These are phyloP conservation scores for Scorias spongiosa DNA, from an alignment of 2,329 filamentous ascomycete genomes.

Conservation along the genomic window DNA sequence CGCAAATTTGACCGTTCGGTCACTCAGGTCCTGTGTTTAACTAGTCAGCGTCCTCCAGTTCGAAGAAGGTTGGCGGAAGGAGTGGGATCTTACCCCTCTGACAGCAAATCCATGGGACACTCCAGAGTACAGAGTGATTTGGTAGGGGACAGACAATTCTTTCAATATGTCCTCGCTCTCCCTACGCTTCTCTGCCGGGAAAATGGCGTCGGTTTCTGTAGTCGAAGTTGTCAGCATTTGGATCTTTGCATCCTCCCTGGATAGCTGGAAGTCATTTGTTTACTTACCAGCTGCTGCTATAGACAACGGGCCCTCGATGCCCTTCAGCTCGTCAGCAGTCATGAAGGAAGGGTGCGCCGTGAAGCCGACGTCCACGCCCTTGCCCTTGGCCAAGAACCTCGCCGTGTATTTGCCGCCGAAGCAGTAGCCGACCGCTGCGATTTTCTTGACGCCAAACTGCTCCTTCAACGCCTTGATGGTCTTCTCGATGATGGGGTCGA, in stretches of 20 bases:
- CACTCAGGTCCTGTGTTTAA: conserved; percentile 33
- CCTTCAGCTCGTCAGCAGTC: conserved; percentile 42
- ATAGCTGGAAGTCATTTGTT: too few species aligned
- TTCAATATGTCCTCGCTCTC: conserved; percentile 45
- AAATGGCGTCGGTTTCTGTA: conserved; percentile 43
- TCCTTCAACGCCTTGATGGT: conserved; percentile 32
- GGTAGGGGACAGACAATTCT: conserved; percentile 44
- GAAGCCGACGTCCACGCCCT: conserved; percentile 52
- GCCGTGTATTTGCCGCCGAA: conserved; percentile 41
- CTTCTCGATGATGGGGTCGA: conserved; percentile 39
- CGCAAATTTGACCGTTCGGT: conserved; percentile 46
- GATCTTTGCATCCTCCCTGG: background rate
- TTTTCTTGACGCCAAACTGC: conserved; percentile 31
- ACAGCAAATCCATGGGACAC: conserved; percentile 63
- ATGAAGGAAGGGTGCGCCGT: conserved; percentile 67
- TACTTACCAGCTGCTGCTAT: conserved; percentile 46
- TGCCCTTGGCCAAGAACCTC: conserved; percentile 44
- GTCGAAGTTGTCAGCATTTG: background rate
- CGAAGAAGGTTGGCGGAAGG: too few species aligned
- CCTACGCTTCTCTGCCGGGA: conserved; percentile 40
- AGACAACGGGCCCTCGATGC: conserved; percentile 40
- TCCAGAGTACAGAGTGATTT: conserved; percentile 61
- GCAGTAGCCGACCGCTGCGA: conserved; percentile 35
- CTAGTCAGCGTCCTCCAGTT: too few species aligned
- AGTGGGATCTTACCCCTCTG: background rate